phyloP scores from a whole-genome alignment of 257 asterid genomes.

The Capsicum pubescens region DNA sequence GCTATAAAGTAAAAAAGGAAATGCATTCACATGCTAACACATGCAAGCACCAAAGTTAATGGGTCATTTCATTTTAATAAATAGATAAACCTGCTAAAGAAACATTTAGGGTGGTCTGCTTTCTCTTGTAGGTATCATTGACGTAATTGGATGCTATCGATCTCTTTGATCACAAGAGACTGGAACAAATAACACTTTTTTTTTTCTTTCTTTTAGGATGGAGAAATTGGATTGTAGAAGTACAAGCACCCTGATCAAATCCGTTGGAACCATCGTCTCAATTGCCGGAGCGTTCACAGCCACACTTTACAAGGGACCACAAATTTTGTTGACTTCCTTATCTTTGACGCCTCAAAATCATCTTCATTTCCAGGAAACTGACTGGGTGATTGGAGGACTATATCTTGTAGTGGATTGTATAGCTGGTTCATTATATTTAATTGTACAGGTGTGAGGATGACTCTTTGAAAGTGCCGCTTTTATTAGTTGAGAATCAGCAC shows the following conservation, averaged over 20 bases:
- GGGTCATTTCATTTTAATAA: background rate
- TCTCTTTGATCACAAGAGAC: conserved; percentile 18
- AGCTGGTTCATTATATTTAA: conserved; percentile 60
- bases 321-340: conserved; percentile 41
- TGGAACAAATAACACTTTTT: conserved; percentile 25
- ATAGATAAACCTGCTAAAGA: background rate
- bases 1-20: background rate
- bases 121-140: background rate
- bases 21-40: background rate
- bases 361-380: conserved; percentile 46
- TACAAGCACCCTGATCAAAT: conserved; percentile 67
- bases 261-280: conserved; percentile 71
- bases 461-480: background rate
- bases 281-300: conserved; percentile 82
- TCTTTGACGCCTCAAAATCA: conserved; percentile 37
- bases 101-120: background rate
- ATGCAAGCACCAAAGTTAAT: background rate
- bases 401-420: conserved; percentile 75
- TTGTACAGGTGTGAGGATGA: conserved; percentile 64
- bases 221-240: conserved; percentile 65
- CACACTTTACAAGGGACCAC: conserved; percentile 83
- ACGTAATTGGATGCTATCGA: background rate
- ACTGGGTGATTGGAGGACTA: conserved; percentile 70
- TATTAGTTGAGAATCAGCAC: conserved; percentile 2
- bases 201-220: conserved; percentile 59